Evolutionary conservation across 345 rosid genomes (phyloP), one percentile per base, ranked within the genome.

Genomic region (Citrus sp.): DNA sequence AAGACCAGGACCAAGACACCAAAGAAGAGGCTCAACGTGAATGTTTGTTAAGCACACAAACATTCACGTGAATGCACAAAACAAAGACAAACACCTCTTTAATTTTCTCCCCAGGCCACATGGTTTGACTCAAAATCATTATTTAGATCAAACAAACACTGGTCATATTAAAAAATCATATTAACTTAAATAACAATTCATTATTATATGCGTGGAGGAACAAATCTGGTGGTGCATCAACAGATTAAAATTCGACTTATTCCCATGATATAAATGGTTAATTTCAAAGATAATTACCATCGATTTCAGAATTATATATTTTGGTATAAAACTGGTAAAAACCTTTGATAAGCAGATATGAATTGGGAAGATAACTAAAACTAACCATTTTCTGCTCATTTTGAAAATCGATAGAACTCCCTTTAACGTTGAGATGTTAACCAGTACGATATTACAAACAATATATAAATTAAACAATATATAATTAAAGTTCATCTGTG

Each of bases 41-140:
- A 87, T 85, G 88, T 80, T 80, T 82, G 88, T 82, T 74, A 67
- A 49, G 32, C 56, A 73, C 55, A 81, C 86, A 81, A 74, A 85
- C 84, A 85, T 87, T 81, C 88, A 80, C 84, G 80, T 73, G 81
- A 77, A 82, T 42, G 14, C 61, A 21, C 81, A 70, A 70, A 51
- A 51, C 12, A 71, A 66, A 78, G 25, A 28, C 73, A 66, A 66
- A 21, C 4, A 49, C 9, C 75, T 40, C 58, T 12, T 40, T 74
- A 32, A 63, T 55, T n/a, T 28, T 49, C 34, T 58, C 72, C 54
- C 35, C 3, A 71, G 46, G n/a, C 54, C 80, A 68, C 81, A 24
- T 70, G 27, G 67, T 27, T 81, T 79, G 81, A 74, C 75, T 32
- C 32, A 70, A 42, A 59, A 32, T 79, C 80, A 76, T 75, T 82